Evolutionary conservation across 73 alveolate genomes (phyloP).

Genomic region (Blepharisma stoltei): DNA sequence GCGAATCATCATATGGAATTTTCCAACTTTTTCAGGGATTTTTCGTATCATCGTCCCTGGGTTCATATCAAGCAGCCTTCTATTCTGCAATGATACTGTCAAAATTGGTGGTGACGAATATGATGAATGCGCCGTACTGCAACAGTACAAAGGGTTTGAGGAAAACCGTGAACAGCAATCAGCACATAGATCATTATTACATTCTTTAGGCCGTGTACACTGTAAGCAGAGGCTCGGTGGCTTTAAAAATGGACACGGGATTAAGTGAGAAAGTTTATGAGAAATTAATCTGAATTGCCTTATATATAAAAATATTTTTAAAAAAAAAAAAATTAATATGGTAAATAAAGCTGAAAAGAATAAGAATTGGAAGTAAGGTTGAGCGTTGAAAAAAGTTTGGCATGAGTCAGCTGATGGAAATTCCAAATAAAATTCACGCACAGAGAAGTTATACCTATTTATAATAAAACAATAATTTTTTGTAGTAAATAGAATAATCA

Average conservation of each 20-base stretch:
- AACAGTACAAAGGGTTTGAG: conserved; percentile 10
- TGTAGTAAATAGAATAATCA: no score
- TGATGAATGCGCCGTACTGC: not conserved
- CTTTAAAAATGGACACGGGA: conserved; percentile 28
- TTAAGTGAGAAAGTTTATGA: conserved; percentile 30
- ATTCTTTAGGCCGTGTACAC: conserved; percentile 21
- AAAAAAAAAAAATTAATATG: no score
- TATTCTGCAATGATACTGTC: not conserved
- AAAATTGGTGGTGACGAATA: no score
- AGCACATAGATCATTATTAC: conserved; percentile 13
- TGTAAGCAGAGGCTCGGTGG: conserved; percentile 3
- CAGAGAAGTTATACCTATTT: no score
- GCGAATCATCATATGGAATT: conserved; percentile 23
- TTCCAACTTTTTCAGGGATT: conserved; percentile 21
- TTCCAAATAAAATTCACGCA: conserved; percentile 22
- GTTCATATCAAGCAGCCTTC: not conserved
- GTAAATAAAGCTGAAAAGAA: no score
- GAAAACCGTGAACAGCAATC: conserved; percentile 27
- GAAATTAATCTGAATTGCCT: no score
- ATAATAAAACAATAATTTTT: no score
- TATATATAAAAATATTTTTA: no score
- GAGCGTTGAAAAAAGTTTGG: conserved; percentile 5
- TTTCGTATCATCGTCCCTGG: not conserved
- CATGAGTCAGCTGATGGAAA: conserved; percentile 25
- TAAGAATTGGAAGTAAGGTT: conserved; percentile 33